Conservation (phyloP, 768 basidiomycete genomes). For the Rhizopogon sp. region DNA sequence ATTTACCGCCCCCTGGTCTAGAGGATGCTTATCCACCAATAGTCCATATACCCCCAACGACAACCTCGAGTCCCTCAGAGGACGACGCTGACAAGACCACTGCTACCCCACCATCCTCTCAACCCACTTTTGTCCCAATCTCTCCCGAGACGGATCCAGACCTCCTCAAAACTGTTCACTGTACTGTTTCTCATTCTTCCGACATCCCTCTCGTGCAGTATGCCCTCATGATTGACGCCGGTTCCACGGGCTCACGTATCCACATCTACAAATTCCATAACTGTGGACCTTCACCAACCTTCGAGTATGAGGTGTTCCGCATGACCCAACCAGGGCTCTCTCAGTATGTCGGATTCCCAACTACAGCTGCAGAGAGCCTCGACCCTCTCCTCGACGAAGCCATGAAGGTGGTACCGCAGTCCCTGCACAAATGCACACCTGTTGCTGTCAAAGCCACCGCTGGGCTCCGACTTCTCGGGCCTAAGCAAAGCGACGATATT, state of each 20-base stretch:
- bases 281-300: constrained; percentile 66
- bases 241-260: constrained; percentile 94
- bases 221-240: constrained; percentile 97
- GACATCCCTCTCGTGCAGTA: constrained; percentile 72
- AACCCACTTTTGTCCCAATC: constrained; percentile 27
- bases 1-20: constrained; percentile 11
- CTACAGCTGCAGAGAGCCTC: constrained; percentile 71
- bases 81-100: not conserved
- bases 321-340: constrained; percentile 80
- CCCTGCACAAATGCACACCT: constrained; percentile 65
- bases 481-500: constrained; percentile 60
- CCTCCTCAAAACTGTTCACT: constrained; percentile 67
- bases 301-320: constrained; percentile 93
- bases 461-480: constrained; percentile 71
- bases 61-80: not conserved
- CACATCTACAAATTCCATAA: constrained; percentile 99
- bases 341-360: constrained; percentile 49
- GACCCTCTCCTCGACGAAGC: constrained; percentile 82
- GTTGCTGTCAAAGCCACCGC: constrained; percentile 93
- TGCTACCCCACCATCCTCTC: not conserved
- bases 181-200: constrained; percentile 49
- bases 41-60: constrained; percentile 10
- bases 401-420: constrained; percentile 64
- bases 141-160: constrained; percentile 75
- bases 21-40: constrained; percentile 20